Evolutionary conservation across 2,329 filamentous ascomycete genomes (phyloP), one percentile per base, ranked within the genome.

Genomic region (Macrophomina tecta): DNA sequence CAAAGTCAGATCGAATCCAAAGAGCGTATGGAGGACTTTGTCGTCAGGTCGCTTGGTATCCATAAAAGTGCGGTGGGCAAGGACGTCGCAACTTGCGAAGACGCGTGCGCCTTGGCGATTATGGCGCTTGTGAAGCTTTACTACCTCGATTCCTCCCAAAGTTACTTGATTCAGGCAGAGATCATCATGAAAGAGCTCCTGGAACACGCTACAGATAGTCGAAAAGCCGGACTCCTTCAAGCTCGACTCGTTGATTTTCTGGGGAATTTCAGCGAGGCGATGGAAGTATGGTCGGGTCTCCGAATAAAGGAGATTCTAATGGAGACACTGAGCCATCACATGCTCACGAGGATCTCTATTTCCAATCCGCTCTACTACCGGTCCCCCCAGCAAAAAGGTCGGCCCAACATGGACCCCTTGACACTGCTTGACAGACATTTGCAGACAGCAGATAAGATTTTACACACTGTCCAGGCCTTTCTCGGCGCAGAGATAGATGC

Each of bases 261-360:
- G 34, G 66, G 66, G 7, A 62, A 62, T 45, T 64, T 64, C 49
- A 30, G 42, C 23, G 49, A 60, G 18, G 42, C 40, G 4, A 58
- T 64, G 51, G 34, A 51, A 34, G 51, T 42, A 6, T 64, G 52
- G 53, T 32, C 49, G 7, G 52, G 40, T 6, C 40, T 64, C 7
- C 46, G 23, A 16, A 58, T 64, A 18, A 67, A 67, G 34, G 66
- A 67, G 14, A 52, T 67, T 28, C 51, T 67, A 8, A 53, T 52
- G 46, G 66, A 67, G 28, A 67, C 66, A 23, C 51, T 67, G 14
- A 46, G 38, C 14, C 66, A 67, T 34, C 58, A 56, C 60, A 67
- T 67, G 51, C 58, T 64, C 18, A 64, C 66, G 2, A 49, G 61
- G 30, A 45, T 67, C 5, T 53, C 66, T 9, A 56, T 56, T 16